Percentiles rank a stretch among this genome's conserved stretches.
Evolutionary conservation across 2,329 filamentous ascomycete genomes (phyloP).

Genomic region (Colletotrichum destructivum): DNA sequence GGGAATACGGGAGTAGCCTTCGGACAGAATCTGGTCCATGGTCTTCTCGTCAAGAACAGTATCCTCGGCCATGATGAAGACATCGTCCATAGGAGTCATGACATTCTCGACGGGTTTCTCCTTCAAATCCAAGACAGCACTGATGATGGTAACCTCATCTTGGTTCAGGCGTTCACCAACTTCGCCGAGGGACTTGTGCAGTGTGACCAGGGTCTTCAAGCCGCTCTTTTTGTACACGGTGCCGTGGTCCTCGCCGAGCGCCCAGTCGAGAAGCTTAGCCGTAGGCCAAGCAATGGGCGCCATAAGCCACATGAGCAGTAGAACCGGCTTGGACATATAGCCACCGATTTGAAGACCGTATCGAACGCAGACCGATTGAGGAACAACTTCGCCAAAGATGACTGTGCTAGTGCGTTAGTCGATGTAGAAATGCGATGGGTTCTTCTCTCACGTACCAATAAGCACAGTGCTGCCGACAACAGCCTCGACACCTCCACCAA

Average conservation of each 20-base stretch:
- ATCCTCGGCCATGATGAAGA: constrained; percentile 97
- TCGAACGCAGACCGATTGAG: constrained; percentile 95
- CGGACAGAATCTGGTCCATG: constrained; percentile 93
- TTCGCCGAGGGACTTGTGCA: constrained; percentile 92
- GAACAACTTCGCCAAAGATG: constrained; percentile 97
- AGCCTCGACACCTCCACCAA: constrained; percentile 95
- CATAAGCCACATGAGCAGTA: constrained; percentile 92
- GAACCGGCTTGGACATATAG: constrained; percentile 90
- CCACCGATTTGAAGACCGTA: constrained; percentile 96
- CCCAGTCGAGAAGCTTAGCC: constrained; percentile 92
- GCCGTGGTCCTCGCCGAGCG: constrained; percentile 90
- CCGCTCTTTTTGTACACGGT: constrained; percentile 99
- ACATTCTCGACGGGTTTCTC: constrained; percentile 95
- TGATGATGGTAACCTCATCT: constrained; percentile 99
- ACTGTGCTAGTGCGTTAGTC: constrained; percentile 67
- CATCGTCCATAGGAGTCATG: constrained; percentile 99
- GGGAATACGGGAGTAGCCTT: constrained; percentile 95
- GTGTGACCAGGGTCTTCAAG: constrained; percentile 93
- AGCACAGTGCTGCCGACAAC: constrained; percentile 93
- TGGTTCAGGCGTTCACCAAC: constrained; percentile 92
- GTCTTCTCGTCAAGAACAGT: constrained; percentile 92
- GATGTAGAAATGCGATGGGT: background rate
- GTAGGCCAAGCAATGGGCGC: constrained; percentile 93
- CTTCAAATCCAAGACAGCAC: constrained; percentile 94
- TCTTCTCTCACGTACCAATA: constrained; percentile 77